A percentile compares a stretch with the other conserved stretches of the same genome.
Evolutionary conservation across 176 grass and related monocot genomes (phyloP).

Genomic region (Stipa capillata): DNA sequence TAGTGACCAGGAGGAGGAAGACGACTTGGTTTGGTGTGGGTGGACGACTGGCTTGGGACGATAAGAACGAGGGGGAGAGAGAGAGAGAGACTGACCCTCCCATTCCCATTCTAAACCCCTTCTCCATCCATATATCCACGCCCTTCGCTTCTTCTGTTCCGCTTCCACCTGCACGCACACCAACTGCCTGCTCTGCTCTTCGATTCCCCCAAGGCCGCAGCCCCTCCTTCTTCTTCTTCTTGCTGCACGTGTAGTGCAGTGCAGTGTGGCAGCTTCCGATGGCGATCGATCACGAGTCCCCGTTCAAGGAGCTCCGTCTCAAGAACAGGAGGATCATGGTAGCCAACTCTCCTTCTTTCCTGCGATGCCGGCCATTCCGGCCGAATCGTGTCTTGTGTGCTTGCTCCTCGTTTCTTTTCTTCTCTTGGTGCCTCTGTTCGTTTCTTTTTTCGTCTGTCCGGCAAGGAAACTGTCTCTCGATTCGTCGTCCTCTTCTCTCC

Average conservation of each 20-base stretch:
- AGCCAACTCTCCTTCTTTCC: neutral
- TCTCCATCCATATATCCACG: neutral
- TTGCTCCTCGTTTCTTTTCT: neutral
- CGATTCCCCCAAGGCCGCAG: neutral
- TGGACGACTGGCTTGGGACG: slow-evolving; percentile 7
- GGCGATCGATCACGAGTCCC: slow-evolving; percentile 75
- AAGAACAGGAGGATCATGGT: slow-evolving; percentile 79
- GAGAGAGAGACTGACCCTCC: neutral
- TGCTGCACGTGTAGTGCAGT: neutral
- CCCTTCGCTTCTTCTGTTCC: neutral
- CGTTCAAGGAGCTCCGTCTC: slow-evolving; percentile 59
- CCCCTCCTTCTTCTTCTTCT: neutral
- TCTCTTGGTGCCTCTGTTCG: neutral
- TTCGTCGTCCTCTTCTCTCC: neutral
- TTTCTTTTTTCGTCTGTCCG: neutral
- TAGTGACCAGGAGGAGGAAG: neutral
- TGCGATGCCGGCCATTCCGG: neutral
- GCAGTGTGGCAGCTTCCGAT: neutral
- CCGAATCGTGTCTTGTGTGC: no score
- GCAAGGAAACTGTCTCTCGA: neutral
- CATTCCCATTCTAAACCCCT: slow-evolving; percentile 5
- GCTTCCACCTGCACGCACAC: neutral
- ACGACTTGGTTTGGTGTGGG: neutral
- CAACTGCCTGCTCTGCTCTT: neutral
- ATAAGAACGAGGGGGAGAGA: neutral